Evolutionary conservation across 2,329 filamentous ascomycete species (phyloP).

Genomic region (Lecanicillium sp.): DNA sequence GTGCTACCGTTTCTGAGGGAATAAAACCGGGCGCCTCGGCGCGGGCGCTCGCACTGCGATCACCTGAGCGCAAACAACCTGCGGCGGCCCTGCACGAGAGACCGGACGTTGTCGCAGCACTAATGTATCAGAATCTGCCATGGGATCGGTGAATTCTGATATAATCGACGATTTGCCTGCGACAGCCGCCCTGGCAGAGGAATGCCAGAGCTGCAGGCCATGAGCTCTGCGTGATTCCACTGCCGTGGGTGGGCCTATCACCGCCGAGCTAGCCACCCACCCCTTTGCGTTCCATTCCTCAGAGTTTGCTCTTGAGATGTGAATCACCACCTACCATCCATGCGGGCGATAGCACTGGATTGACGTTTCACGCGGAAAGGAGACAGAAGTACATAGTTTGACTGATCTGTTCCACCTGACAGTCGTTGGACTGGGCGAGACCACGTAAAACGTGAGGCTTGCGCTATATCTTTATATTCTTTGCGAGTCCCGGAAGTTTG

Average conservation of each 20-base stretch:
- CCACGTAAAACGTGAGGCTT: background rate
- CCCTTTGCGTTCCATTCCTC: background rate
- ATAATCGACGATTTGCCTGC: background rate
- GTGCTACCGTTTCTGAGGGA: background rate
- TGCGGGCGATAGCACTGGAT: background rate
- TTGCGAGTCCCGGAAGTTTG: background rate
- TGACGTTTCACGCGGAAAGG: constrained; percentile 4
- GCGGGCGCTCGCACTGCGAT: too few species aligned
- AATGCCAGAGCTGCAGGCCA: background rate
- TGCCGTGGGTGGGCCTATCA: background rate
- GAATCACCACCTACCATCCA: background rate
- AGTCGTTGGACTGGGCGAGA: background rate
- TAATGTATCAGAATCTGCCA: too few species aligned
- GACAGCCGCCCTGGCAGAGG: background rate
- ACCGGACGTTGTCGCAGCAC: too few species aligned
- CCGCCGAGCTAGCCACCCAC: background rate
- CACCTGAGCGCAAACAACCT: too few species aligned
- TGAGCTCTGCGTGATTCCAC: background rate
- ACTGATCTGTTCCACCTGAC: constrained; percentile 2
- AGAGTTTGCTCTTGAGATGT: background rate
- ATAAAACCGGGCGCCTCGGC: too few species aligned
- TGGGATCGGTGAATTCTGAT: background rate
- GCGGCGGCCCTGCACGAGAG: too few species aligned
- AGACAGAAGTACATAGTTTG: background rate
- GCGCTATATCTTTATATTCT: background rate